Evolutionary conservation across 2,329 filamentous ascomycete genomes (phyloP).

Genomic region (Aspergillus sp.): DNA sequence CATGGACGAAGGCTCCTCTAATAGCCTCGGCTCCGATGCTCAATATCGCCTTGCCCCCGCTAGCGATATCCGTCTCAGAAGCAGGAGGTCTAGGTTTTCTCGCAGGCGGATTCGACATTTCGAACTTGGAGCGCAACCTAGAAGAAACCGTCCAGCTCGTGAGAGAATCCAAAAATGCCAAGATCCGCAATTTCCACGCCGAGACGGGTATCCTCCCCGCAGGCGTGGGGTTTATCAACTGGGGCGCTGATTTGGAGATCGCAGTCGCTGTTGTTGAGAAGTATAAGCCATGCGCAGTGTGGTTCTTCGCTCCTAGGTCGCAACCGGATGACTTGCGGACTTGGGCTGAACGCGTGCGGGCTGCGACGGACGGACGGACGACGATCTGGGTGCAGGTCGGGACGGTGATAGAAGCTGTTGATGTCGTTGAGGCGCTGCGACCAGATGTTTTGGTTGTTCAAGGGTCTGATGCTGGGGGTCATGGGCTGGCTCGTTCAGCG

Average conservation of each 20-base stretch:
- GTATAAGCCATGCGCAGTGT: conserved; percentile 32
- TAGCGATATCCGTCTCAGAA: conserved; percentile 55
- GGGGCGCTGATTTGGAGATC: conserved; percentile 26
- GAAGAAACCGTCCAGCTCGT: conserved; percentile 20
- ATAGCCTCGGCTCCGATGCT: conserved; percentile 64
- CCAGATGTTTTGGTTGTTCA: conserved; percentile 50
- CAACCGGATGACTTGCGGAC: conserved; percentile 20
- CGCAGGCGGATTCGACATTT: conserved; percentile 48
- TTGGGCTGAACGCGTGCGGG: conserved; percentile 35
- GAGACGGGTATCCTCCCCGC: conserved; percentile 25
- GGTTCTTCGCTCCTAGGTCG: conserved; percentile 33
- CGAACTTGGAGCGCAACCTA: conserved; percentile 24
- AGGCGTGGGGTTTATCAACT: conserved; percentile 36
- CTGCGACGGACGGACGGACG: conserved; percentile 29
- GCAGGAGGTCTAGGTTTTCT: conserved; percentile 52
- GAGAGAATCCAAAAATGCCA: conserved; percentile 4
- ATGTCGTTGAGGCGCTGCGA: conserved; percentile 25
- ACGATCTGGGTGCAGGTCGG: conserved; percentile 51
- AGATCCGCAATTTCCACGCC: conserved; percentile 7
- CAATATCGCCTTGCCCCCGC: conserved; percentile 48
- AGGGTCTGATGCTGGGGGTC: conserved; percentile 50
- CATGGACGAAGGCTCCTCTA: conserved; percentile 53
- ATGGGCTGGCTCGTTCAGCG: conserved; percentile 43
- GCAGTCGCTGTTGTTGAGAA: conserved; percentile 23
- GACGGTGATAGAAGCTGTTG: conserved; percentile 41